Percentiles rank a stretch among this genome's conserved stretches.
These are phyloP conservation scores for Bruguiera gymnorhiza DNA, from an alignment of 345 rosid genomes.

Conservation along the genomic window DNA sequence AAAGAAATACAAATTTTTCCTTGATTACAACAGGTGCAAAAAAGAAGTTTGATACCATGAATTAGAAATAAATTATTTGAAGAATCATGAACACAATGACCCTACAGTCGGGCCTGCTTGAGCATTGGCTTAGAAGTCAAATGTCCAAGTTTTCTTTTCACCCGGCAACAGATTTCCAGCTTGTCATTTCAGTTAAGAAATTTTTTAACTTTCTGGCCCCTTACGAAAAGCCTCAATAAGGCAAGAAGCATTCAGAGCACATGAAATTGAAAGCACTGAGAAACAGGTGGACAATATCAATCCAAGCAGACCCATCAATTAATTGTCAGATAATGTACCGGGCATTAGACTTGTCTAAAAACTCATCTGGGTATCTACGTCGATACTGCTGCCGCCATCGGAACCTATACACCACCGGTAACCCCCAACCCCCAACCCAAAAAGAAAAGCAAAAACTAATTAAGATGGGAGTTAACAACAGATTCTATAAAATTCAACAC, in stretches of 20 bases:
- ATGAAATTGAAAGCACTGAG: no score
- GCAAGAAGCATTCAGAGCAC: no score
- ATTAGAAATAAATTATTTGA: no score
- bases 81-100: neutral
- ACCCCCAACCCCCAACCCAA: slow-evolving; percentile 11
- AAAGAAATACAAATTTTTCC: neutral
- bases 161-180: neutral
- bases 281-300: neutral
- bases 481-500: no score
- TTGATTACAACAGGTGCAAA: no score
- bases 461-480: no score
- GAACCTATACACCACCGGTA: slow-evolving; percentile 41
- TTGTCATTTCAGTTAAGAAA: neutral
- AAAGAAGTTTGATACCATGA: no score
- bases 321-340: slow-evolving; percentile 31
- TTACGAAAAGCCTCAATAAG: no score
- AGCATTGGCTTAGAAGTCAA: neutral
- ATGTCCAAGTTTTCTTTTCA: neutral
- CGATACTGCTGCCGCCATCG: slow-evolving; percentile 85
- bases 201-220: no score
- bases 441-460: neutral
- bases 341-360: slow-evolving; percentile 79
- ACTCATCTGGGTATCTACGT: slow-evolving; percentile 86
- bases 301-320: neutral
- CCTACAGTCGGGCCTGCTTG: neutral